Evolutionary conservation across 257 asterid species (phyloP).

Genomic region (Solanum chaucha): DNA sequence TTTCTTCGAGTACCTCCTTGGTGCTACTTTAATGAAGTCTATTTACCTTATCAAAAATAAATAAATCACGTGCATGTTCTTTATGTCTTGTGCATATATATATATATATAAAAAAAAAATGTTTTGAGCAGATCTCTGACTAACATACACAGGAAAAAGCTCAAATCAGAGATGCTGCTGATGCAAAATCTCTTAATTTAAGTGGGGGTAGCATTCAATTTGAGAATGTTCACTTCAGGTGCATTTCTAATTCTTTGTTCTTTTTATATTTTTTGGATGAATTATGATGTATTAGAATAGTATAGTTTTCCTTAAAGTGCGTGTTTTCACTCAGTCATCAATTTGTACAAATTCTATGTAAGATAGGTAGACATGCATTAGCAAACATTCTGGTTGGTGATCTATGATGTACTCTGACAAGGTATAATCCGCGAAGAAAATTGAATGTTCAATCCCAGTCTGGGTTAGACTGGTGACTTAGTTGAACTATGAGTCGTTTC

Average conservation of each 20-base stretch:
- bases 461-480: not conserved
- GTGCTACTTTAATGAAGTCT: not conserved
- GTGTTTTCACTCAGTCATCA: not conserved
- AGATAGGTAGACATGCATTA: not conserved
- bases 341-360: not conserved
- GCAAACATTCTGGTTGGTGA: not conserved
- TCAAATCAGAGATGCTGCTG: slow-evolving; percentile 50
- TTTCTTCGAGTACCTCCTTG: not conserved
- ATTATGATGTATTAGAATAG: not conserved
- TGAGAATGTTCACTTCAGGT: slow-evolving; percentile 93
- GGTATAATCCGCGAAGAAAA: not conserved
- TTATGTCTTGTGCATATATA: not conserved
- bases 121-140: not conserved
- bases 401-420: not conserved
- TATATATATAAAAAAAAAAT: not conserved
- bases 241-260: not conserved
- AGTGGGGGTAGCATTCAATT: slow-evolving; percentile 69
- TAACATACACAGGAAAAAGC: slow-evolving; percentile 61
- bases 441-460: not conserved
- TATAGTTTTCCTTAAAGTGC: not conserved
- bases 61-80: not conserved
- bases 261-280: not conserved
- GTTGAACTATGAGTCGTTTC: not conserved
- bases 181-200: slow-evolving; percentile 64
- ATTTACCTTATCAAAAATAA: not conserved